phyloP scores from a whole-genome alignment of 768 basidiomycete species.

The Boletus rubescentipes region DNA sequence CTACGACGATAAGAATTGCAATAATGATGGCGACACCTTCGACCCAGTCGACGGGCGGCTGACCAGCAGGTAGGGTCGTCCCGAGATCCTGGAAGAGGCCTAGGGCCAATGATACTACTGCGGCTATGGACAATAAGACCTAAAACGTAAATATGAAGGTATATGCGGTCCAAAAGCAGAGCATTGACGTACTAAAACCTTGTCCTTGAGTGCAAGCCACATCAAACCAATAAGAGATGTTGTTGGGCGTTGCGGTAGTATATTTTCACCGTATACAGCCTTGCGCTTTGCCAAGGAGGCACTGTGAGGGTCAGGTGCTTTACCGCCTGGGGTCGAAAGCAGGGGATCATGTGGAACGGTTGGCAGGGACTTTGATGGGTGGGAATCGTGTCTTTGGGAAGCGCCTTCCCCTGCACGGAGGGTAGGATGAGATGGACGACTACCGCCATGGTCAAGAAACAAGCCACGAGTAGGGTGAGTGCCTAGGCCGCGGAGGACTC shows the following conservation, averaged over 20 bases:
- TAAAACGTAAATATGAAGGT: constrained; percentile 30
- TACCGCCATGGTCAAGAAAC: neutral
- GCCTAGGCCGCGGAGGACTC: constrained; percentile 72
- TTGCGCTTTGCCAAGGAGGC: constrained; percentile 61
- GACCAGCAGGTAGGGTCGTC: constrained; percentile 48
- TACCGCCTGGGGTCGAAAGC: constrained; percentile 11
- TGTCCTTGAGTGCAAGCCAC: constrained; percentile 88
- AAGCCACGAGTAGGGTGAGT: constrained; percentile 56
- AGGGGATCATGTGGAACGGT: constrained; percentile 2
- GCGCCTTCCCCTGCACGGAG: constrained; percentile 32
- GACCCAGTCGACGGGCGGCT: constrained; percentile 93
- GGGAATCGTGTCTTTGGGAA: constrained; percentile 35
- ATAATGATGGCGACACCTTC: constrained; percentile 87
- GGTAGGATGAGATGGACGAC: constrained; percentile 7
- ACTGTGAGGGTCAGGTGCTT: constrained; percentile 9
- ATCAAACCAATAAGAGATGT: constrained; percentile 75
- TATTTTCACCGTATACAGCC: constrained; percentile 72
- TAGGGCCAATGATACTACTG: constrained; percentile 88
- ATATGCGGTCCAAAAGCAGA: neutral
- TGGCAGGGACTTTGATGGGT: neutral
- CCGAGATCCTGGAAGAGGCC: constrained; percentile 96
- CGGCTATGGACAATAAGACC: constrained; percentile 90
- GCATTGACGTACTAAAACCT: constrained; percentile 66
- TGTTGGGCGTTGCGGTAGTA: constrained; percentile 65
- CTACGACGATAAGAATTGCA: constrained; percentile 71